Evolutionary conservation across 345 rosid species (phyloP), one percentile per base, ranked within the genome.

Genomic region (Streptanthus diversifolius): DNA sequence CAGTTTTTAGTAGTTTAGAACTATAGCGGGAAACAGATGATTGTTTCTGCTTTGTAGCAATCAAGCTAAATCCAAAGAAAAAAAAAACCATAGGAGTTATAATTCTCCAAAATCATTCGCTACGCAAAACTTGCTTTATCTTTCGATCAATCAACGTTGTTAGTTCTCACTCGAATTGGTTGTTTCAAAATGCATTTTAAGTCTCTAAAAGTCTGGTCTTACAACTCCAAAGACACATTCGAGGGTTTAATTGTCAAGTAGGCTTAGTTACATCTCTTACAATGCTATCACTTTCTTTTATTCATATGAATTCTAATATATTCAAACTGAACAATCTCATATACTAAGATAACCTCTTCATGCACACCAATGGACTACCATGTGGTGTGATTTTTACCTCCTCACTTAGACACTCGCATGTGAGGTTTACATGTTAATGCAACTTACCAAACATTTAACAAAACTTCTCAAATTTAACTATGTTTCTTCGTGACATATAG

Each of bases 351-450:
- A 74, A 57, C 24, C 41, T 39, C 60, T 58, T 37, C 61, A 48
- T 66, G 77, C 58, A 66, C 40, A 73, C 66, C 66, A 48, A 54
- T 74, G 67, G 58, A 66, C 59, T 48, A 58, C 72, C 78, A 74
- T 74, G 78, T 74, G 78, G 67, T 74, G 36, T 74, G 78, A 72
- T 40, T 74, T 74, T 66, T 39, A 60, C 67, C 60, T 66, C 78
- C 61, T 53, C 12, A 64, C 77, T 36, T 74, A 25, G 53, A 55
- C 71, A 64, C 49, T 70, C 29, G 64, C 44, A 48, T 66, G 78
- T 73, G 77, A 71, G 77, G 58, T 65, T 21, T 65, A 56, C 71
- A 66, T 65, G 35, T 65, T 30, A 45, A 73, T 44, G 71, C 66
- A 73, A 65, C 71, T 44, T 56, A 64, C 66, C 48, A 65, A 29